Percentiles rank a stretch among this genome's conserved stretches.
Conservation (phyloP, 768 basidiomycete genomes). For the Auricularia sp. region DNA sequence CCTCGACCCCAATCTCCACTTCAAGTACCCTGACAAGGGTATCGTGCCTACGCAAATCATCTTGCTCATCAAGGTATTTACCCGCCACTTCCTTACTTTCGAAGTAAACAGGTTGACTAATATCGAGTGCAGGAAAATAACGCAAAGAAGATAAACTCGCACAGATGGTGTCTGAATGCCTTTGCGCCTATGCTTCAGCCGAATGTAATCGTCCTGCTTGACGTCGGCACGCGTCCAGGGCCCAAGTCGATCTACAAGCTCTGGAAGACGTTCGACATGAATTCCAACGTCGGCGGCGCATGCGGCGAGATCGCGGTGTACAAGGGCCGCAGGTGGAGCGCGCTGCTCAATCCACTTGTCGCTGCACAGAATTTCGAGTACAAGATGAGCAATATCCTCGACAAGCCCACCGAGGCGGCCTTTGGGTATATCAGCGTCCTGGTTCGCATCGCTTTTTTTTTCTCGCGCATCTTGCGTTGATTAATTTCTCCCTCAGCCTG, state of each 20-base stretch:
- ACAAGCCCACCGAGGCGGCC: slow-evolving; percentile 79
- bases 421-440: slow-evolving; percentile 96
- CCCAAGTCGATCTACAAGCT: slow-evolving; percentile 85
- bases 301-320: slow-evolving; percentile 94
- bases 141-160: slow-evolving; percentile 94
- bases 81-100: slow-evolving; percentile 23
- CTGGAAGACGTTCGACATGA: slow-evolving; percentile 91
- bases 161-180: slow-evolving; percentile 96
- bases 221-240: slow-evolving; percentile 87
- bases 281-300: slow-evolving; percentile 87
- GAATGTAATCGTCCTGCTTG: slow-evolving; percentile 84
- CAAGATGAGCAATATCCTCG: slow-evolving; percentile 82
- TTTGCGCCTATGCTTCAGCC: slow-evolving; percentile 77
- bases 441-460: slow-evolving; percentile 29
- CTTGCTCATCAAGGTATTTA: slow-evolving; percentile 29
- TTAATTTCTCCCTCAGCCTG: slow-evolving; percentile 41
- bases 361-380: slow-evolving; percentile 96
- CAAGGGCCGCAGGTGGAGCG: slow-evolving; percentile 82
- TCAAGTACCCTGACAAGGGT: slow-evolving; percentile 84
- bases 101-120: neutral
- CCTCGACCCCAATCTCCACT: slow-evolving; percentile 68
- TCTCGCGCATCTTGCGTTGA: neutral
- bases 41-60: slow-evolving; percentile 93
- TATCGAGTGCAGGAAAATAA: slow-evolving; percentile 73
- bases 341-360: slow-evolving; percentile 76